Evolutionary conservation across 2,329 filamentous ascomycete species (phyloP).

Genomic region (Penicillium sp.): DNA sequence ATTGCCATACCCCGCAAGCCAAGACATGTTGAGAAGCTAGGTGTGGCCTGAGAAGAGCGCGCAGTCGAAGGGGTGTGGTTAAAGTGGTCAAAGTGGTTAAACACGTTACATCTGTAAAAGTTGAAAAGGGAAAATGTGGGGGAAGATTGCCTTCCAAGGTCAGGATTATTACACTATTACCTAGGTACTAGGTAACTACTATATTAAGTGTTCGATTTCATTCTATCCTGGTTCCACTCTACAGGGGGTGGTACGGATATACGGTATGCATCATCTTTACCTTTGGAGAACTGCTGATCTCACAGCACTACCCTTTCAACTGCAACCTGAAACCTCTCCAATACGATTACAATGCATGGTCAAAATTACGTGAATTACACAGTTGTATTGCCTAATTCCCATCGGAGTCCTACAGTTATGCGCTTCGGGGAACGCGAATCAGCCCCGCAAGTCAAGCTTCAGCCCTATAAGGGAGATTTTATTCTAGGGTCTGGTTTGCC

Average conservation of each 20-base stretch:
- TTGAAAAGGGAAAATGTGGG: neutral
- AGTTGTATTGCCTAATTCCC: neutral
- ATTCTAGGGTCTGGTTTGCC: neutral
- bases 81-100: neutral
- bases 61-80: neutral
- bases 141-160: neutral
- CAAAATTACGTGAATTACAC: neutral
- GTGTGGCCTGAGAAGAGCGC: neutral
- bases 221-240: neutral
- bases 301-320: neutral
- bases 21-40: constrained; percentile 24
- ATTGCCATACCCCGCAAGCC: constrained; percentile 24
- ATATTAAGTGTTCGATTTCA: neutral
- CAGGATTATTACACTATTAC: neutral
- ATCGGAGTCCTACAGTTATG: neutral
- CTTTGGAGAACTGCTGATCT: neutral
- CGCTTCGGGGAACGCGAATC: neutral
- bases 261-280: neutral
- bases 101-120: neutral
- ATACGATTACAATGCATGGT: neutral
- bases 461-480: constrained; percentile 33
- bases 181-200: too few species aligned
- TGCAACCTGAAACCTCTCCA: neutral
- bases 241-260: neutral
- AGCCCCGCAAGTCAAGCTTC: constrained; percentile 29